Percentiles rank a stretch among this genome's conserved stretches.
phyloP scores from a whole-genome alignment of 75 land plant species.

The Ceratopteris richardii region DNA sequence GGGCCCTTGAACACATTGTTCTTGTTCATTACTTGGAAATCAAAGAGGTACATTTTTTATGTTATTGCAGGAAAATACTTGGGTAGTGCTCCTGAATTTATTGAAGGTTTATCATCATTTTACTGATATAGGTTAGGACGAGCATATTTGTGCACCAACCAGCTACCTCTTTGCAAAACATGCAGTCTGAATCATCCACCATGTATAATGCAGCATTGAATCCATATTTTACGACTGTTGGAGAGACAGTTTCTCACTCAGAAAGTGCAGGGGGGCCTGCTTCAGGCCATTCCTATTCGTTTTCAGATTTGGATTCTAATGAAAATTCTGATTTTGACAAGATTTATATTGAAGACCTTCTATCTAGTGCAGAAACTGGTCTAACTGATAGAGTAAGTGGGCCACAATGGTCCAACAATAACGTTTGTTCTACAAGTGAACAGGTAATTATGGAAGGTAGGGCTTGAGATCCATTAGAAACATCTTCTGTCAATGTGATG shows the following conservation, averaged over 20 bases:
- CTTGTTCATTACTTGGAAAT: constrained; percentile 82
- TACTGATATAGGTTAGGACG: background rate
- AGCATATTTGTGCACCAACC: background rate
- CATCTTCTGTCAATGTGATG: no score
- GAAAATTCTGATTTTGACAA: background rate
- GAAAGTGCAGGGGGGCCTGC: background rate
- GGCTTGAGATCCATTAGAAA: no score
- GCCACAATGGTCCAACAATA: no score
- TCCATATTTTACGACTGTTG: no score
- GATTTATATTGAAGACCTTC: background rate
- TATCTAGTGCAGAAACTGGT: background rate
- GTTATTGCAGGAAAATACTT: background rate
- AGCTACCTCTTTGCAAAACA: background rate
- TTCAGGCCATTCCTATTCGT: background rate
- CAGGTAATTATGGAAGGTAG: no score
- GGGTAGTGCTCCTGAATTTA: background rate
- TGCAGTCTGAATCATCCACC: background rate
- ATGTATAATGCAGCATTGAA: no score
- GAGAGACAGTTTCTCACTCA: background rate
- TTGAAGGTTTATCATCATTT: background rate
- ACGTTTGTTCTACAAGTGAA: no score
- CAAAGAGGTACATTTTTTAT: constrained; percentile 34
- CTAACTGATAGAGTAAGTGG: no score
- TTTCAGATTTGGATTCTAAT: background rate
- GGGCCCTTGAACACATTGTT: constrained; percentile 65